Percentiles rank a stretch among this genome's conserved stretches.
Conservation (phyloP, 1,284 basidiomycete species). For the Filobasidium uniguttulatum region DNA sequence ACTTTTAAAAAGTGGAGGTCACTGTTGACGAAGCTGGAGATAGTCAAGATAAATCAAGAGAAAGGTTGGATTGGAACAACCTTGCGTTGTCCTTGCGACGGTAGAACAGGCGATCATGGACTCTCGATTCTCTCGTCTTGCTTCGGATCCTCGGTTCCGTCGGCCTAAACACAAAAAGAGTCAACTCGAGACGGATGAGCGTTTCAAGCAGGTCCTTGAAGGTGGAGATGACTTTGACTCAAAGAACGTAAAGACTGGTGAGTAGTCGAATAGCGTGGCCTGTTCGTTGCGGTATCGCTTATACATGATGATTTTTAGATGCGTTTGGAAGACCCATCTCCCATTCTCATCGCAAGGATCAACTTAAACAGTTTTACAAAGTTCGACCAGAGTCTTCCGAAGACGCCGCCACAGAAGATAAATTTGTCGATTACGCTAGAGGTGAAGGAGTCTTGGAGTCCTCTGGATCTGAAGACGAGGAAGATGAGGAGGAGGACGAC, state of each 20-base stretch:
- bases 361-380: constrained; percentile 69
- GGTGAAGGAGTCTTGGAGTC: constrained; percentile 75
- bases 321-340: constrained; percentile 78
- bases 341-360: constrained; percentile 54
- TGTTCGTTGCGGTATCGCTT: constrained; percentile 11
- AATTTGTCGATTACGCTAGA: constrained; percentile 66
- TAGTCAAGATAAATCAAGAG: too few species aligned
- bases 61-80: too few species aligned
- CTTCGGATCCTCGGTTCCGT: constrained; percentile 85
- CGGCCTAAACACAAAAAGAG: constrained; percentile 61
- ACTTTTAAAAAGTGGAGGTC: too few species aligned
- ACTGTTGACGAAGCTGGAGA: too few species aligned
- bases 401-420: constrained; percentile 38
- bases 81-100: too few species aligned
- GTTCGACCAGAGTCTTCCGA: constrained; percentile 38
- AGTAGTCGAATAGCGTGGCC: not conserved
- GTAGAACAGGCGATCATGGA: too few species aligned
- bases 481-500: constrained; percentile 38
- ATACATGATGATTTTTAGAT: constrained; percentile 41
- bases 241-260: constrained; percentile 32
- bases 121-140: constrained; percentile 70
- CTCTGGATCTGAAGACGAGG: constrained; percentile 58
- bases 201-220: constrained; percentile 76
- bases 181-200: constrained; percentile 81
- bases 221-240: constrained; percentile 36